Conservation (phyloP, 2,329 filamentous ascomycete genomes). For the Fusarium sp. region DNA sequence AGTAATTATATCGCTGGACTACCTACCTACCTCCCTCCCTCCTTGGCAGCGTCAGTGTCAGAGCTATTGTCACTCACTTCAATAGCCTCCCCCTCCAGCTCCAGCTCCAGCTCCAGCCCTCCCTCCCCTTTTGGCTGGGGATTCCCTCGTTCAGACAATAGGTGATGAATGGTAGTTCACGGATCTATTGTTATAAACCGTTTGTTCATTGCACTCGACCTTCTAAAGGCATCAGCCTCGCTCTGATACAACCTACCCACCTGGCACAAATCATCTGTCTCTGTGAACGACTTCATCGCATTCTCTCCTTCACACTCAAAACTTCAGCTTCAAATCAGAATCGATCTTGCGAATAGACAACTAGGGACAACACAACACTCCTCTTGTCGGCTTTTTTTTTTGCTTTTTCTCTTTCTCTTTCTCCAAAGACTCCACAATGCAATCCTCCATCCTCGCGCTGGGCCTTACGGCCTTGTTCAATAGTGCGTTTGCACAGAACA, state of each 20-base stretch:
- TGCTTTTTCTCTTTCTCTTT: neutral
- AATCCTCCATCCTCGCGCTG: slow-evolving; percentile 38
- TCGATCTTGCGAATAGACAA: neutral
- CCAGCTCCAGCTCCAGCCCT: slow-evolving; percentile 8
- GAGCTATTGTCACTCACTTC: slow-evolving; percentile 10
- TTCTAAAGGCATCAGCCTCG: neutral
- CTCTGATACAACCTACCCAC: neutral
- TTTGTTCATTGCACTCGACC: neutral
- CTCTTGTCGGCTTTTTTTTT: neutral
- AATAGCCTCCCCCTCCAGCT: slow-evolving; percentile 10
- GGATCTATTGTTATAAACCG: slow-evolving; percentile 28
- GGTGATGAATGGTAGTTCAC: neutral
- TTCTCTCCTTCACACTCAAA: neutral
- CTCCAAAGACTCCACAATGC: slow-evolving; percentile 29
- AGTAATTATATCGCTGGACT: slow-evolving; percentile 19
- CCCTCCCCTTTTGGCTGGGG: slow-evolving; percentile 22
- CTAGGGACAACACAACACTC: neutral
- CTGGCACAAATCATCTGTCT: neutral
- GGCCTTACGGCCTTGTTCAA: slow-evolving; percentile 45
- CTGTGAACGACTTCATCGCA: slow-evolving; percentile 10
- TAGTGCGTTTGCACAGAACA: slow-evolving; percentile 35
- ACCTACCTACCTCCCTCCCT: neutral
- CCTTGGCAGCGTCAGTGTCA: slow-evolving; percentile 34
- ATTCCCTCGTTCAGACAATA: slow-evolving; percentile 28
- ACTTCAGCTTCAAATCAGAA: slow-evolving; percentile 7